phyloP scores from a whole-genome alignment of 2,329 filamentous ascomycete genomes.

The Alternaria viburni region DNA sequence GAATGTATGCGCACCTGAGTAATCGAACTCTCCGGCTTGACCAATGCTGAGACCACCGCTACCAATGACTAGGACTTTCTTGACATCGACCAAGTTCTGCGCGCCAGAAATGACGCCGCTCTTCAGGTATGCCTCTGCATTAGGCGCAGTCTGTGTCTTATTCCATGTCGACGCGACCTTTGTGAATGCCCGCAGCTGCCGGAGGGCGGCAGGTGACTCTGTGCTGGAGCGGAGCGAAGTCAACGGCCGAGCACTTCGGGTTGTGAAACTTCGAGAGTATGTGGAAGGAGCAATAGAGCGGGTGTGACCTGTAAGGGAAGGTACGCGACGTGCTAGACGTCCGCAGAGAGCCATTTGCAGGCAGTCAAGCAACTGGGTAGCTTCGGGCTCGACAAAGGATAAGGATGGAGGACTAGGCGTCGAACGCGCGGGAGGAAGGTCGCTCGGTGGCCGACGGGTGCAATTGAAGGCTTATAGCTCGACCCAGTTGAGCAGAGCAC shows the following conservation, averaged over 20 bases:
- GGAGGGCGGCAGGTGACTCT: slow-evolving; percentile 41
- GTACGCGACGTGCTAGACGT: slow-evolving; percentile 51
- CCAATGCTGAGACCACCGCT: slow-evolving; percentile 95
- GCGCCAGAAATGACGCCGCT: slow-evolving; percentile 84
- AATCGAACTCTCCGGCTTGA: slow-evolving; percentile 97
- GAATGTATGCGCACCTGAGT: slow-evolving; percentile 72
- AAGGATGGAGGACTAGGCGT: slow-evolving; percentile 17
- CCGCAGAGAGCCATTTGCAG: slow-evolving; percentile 51
- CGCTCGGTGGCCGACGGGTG: slow-evolving; percentile 24
- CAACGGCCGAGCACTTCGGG: slow-evolving; percentile 41
- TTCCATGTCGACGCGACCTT: slow-evolving; percentile 43
- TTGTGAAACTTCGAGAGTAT: slow-evolving; percentile 41
- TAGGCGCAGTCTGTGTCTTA: slow-evolving; percentile 72
- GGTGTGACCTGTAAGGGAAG: slow-evolving; percentile 42
- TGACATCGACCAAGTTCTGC: slow-evolving; percentile 81
- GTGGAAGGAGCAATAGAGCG: slow-evolving; percentile 38
- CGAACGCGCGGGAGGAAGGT: slow-evolving; percentile 24
- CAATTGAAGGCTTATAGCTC: slow-evolving; percentile 43
- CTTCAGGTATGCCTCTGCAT: slow-evolving; percentile 84
- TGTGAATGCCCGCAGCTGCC: slow-evolving; percentile 49
- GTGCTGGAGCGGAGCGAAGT: slow-evolving; percentile 34
- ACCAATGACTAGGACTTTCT: slow-evolving; percentile 96
- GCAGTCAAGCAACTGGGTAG: slow-evolving; percentile 39
- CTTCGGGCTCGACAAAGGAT: slow-evolving; percentile 39
- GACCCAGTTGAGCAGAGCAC: slow-evolving; percentile 35